Conservation (phyloP, 1,284 basidiomycete genomes). For the Boletus semigastroideus region DNA sequence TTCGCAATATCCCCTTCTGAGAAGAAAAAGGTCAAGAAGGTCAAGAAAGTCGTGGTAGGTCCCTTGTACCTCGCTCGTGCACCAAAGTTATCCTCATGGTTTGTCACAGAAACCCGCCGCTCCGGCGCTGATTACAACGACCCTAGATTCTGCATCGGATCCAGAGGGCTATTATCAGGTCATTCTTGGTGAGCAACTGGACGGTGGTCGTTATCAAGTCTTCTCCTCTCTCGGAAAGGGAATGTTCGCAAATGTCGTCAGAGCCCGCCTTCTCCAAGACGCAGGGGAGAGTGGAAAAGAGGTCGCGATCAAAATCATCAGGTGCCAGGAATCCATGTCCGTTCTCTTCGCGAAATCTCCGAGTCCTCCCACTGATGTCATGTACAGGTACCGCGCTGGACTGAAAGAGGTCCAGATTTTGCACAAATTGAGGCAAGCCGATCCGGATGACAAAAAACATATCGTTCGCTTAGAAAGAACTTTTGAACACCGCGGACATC, state of each 20-base stretch:
- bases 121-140: slow-evolving; percentile 68
- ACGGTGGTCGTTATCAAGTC: slow-evolving; percentile 91
- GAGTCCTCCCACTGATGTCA: slow-evolving; percentile 7
- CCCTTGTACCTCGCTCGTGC: neutral
- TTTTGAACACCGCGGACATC: slow-evolving; percentile 95
- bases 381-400: slow-evolving; percentile 87
- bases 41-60: slow-evolving; percentile 50
- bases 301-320: slow-evolving; percentile 97
- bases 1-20: slow-evolving; percentile 68
- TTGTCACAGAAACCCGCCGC: slow-evolving; percentile 48
- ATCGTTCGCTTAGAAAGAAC: slow-evolving; percentile 88
- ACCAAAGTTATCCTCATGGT: slow-evolving; percentile 9
- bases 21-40: slow-evolving; percentile 56
- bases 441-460: slow-evolving; percentile 97
- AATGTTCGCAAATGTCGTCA: slow-evolving; percentile 97
- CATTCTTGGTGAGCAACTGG: slow-evolving; percentile 93
- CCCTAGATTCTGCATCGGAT: slow-evolving; percentile 77
- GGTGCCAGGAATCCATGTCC: slow-evolving; percentile 96
- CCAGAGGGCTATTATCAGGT: slow-evolving; percentile 95
- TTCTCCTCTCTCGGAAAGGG: slow-evolving; percentile 94
- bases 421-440: slow-evolving; percentile 81
- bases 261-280: slow-evolving; percentile 83
- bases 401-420: slow-evolving; percentile 91
- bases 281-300: slow-evolving; percentile 67
- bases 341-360: slow-evolving; percentile 33